Conservation (phyloP, 371 early-diverging fungal genomes). For the Rhizopus arrhizus region DNA sequence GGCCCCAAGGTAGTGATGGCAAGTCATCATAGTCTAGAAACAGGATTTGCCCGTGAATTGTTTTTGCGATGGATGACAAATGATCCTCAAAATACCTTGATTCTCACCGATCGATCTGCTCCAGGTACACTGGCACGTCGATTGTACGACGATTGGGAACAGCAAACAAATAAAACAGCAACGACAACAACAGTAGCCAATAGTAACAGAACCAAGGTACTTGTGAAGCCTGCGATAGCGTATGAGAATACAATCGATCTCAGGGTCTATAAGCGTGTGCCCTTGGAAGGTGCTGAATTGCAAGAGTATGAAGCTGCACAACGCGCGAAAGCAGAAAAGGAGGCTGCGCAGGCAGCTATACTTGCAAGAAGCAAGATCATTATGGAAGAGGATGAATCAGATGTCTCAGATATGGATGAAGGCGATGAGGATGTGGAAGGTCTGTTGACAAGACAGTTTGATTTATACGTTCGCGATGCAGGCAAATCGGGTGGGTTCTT, state of each 20-base stretch:
- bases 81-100: slow-evolving; percentile 59
- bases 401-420: slow-evolving; percentile 66
- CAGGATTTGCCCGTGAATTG: slow-evolving; percentile 80
- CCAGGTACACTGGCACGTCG: slow-evolving; percentile 73
- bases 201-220: slow-evolving; percentile 15
- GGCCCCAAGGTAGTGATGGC: slow-evolving; percentile 88
- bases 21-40: slow-evolving; percentile 73
- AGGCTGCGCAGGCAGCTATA: slow-evolving; percentile 75
- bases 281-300: slow-evolving; percentile 89
- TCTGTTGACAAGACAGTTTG: slow-evolving; percentile 62
- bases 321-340: slow-evolving; percentile 66
- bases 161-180: slow-evolving; percentile 13
- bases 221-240: slow-evolving; percentile 51
- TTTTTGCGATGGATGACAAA: slow-evolving; percentile 70
- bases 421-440: slow-evolving; percentile 62
- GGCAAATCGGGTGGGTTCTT: slow-evolving; percentile 74
- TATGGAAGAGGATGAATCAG: slow-evolving; percentile 77
- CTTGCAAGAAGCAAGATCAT: slow-evolving; percentile 67
- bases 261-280: slow-evolving; percentile 60
- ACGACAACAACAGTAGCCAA: slow-evolving; percentile 2
- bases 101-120: slow-evolving; percentile 78
- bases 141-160: slow-evolving; percentile 74
- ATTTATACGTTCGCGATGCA: slow-evolving; percentile 80
- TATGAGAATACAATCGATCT: slow-evolving; percentile 50
- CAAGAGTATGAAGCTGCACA: slow-evolving; percentile 65